Evolutionary conservation across 768 basidiomycete species (phyloP).

Genomic region (Lentinula edodes): DNA sequence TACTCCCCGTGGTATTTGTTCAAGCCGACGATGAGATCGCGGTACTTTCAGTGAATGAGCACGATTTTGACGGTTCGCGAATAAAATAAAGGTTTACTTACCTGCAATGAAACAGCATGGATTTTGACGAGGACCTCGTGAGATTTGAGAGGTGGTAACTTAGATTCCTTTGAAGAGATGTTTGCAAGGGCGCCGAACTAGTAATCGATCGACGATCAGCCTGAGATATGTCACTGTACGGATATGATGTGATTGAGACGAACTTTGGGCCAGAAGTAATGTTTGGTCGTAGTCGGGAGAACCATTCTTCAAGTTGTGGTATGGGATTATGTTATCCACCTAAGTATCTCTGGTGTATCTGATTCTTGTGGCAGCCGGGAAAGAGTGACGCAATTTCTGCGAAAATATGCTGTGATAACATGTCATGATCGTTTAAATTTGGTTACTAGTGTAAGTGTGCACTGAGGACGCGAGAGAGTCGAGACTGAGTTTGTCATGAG

Average conservation of each 20-base stretch:
- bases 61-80: neutral
- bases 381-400: neutral
- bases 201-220: no score
- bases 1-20: conserved; percentile 33
- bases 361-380: neutral
- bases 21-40: conserved; percentile 40
- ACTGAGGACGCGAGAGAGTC: no score
- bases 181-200: conserved; percentile 19
- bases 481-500: no score
- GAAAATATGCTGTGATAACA: no score
- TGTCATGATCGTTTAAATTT: no score
- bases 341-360: no score
- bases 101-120: conserved; percentile 53
- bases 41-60: conserved; percentile 28
- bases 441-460: no score
- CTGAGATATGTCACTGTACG: neutral
- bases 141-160: conserved; percentile 27
- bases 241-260: no score
- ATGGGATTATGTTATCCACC: neutral
- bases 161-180: conserved; percentile 21
- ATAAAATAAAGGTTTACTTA: conserved; percentile 20
- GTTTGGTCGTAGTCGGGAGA: conserved; percentile 2
- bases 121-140: conserved; percentile 51
- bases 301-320: neutral
- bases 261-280: conserved; percentile 1